These are phyloP conservation scores for Penicillium sp. DNA, from an alignment of 2,329 filamentous ascomycete species.

Conservation along the genomic window DNA sequence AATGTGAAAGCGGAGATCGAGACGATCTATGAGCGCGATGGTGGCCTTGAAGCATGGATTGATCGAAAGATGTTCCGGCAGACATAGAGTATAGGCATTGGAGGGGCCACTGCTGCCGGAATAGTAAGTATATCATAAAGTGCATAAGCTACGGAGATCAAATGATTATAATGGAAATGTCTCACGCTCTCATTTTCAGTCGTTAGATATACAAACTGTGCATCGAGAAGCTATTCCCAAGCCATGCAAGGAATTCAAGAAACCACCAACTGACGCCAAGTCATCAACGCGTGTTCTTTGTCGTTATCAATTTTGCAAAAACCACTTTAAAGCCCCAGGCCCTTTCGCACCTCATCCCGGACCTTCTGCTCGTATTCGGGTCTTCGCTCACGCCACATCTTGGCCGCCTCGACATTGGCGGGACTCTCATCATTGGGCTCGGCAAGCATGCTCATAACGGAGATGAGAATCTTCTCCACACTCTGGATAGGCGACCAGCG, in stretches of 20 bases:
- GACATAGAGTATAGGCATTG: background rate
- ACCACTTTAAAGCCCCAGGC: conserved; percentile 65
- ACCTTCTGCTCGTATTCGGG: conserved; percentile 84
- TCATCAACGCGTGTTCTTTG: conserved; percentile 18
- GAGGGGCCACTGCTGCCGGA: background rate
- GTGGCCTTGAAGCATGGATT: conserved; percentile 47
- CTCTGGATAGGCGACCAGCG: conserved; percentile 96
- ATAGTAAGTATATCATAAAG: background rate
- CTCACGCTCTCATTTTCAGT: background rate
- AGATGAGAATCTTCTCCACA: conserved; percentile 95
- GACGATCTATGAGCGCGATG: conserved; percentile 47
- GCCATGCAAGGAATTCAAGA: conserved; percentile 15
- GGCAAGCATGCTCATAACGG: conserved; percentile 96
- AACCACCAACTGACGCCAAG: conserved; percentile 21
- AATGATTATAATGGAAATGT: background rate
- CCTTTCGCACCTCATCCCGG: conserved; percentile 74
- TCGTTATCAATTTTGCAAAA: background rate
- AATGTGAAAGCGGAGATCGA: conserved; percentile 65
- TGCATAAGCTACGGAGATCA: background rate
- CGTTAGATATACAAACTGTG: conserved; percentile 12
- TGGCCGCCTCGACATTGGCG: conserved; percentile 92
- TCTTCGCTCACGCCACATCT: conserved; percentile 89
- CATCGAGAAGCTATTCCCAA: conserved; percentile 3
- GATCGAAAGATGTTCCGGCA: conserved; percentile 35
- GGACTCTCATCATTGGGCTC: conserved; percentile 97